These are phyloP conservation scores for Suillus cothurnatus DNA, from an alignment of 768 basidiomycete genomes.

Conservation along the genomic window DNA sequence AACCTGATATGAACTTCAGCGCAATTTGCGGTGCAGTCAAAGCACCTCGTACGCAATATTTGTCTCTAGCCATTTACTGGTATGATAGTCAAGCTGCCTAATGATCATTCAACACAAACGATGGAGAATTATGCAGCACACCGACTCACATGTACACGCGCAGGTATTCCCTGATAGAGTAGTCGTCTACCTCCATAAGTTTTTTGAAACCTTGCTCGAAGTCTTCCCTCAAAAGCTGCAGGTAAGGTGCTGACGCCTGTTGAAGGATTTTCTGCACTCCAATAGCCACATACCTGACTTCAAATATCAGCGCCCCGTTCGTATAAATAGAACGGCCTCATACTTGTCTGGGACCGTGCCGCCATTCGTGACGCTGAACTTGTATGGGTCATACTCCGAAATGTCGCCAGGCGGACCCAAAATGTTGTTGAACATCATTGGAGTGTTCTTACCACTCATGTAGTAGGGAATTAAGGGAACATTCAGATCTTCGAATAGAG, in stretches of 20 bases:
- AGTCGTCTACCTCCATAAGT: not conserved
- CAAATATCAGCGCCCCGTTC: not conserved
- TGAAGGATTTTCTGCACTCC: slow-evolving; percentile 1
- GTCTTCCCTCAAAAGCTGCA: slow-evolving; percentile 3
- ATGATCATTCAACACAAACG: not conserved
- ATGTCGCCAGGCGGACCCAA: not conserved
- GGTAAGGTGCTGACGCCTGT: not conserved
- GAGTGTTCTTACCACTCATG: not conserved
- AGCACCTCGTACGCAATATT: not conserved
- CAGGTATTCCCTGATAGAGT: not conserved
- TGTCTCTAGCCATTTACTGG: slow-evolving; percentile 1
- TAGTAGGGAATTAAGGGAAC: not conserved
- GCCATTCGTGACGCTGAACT: not conserved
- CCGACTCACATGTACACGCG: not conserved
- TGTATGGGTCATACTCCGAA: slow-evolving; percentile 1
- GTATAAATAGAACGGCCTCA: not conserved
- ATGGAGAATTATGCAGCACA: not conserved
- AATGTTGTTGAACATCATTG: not conserved
- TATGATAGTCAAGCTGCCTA: slow-evolving; percentile 4
- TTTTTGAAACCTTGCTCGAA: not conserved
- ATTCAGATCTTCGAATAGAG: not conserved
- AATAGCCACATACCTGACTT: not conserved
- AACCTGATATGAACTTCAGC: not conserved
- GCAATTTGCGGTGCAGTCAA: not conserved
- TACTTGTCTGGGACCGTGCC: slow-evolving; percentile 2